phyloP scores from a whole-genome alignment of 495 filamentous ascomycete genomes.

The Xylaria longipes region DNA sequence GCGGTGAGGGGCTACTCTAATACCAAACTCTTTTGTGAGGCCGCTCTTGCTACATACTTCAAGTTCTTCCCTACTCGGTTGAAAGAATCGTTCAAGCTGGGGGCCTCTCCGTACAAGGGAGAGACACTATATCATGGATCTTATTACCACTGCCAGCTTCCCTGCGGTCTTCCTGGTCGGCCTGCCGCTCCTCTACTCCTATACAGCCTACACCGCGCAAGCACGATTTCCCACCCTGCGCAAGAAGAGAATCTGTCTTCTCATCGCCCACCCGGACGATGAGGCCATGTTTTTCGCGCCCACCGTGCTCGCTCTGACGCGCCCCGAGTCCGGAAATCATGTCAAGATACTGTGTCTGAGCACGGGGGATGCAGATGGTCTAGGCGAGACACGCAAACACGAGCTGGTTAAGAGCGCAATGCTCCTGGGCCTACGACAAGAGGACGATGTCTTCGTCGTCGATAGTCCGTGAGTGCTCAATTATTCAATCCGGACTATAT shows the following conservation, averaged over 20 bases:
- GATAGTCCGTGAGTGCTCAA: constrained; percentile 64
- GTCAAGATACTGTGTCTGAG: constrained; percentile 93
- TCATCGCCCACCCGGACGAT: constrained; percentile 97
- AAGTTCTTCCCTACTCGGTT: not conserved
- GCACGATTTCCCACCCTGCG: constrained; percentile 70
- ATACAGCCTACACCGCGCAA: constrained; percentile 61
- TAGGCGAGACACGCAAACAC: constrained; percentile 79
- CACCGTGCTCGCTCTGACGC: constrained; percentile 78
- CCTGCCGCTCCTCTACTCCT: constrained; percentile 67
- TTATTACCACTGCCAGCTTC: constrained; percentile 44
- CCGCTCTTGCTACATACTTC: not conserved
- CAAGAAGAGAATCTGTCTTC: constrained; percentile 82
- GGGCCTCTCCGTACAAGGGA: not conserved
- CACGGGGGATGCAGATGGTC: constrained; percentile 85
- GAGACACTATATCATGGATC: not conserved
- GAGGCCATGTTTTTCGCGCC: constrained; percentile 99
- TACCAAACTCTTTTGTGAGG: not conserved
- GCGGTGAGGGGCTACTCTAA: not conserved
- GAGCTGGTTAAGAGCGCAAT: constrained; percentile 82
- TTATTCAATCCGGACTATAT: constrained; percentile 2
- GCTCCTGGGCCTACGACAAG: constrained; percentile 71
- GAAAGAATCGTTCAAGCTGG: not conserved
- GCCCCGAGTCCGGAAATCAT: constrained; percentile 77
- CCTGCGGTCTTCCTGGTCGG: constrained; percentile 39
- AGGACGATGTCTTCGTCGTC: constrained; percentile 80